phyloP scores from a whole-genome alignment of 1,139 yeast species.

The Taphrina confusa region DNA sequence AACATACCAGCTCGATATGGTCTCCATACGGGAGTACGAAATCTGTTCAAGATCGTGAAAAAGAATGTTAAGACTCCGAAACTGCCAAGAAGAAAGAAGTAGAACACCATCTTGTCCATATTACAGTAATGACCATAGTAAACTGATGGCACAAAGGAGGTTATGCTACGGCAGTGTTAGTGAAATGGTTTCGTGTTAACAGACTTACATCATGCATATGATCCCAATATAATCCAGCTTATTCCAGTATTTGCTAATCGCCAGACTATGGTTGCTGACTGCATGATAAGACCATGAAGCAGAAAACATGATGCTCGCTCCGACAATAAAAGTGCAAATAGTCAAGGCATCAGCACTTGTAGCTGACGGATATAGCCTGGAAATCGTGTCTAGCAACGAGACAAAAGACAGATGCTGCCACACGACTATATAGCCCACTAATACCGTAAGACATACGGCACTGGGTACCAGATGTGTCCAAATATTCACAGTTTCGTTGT shows the following conservation, averaged over 20 bases:
- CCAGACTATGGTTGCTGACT: conserved; percentile 69
- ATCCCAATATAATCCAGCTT: conserved; percentile 87
- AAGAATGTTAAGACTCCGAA: conserved; percentile 66
- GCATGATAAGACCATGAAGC: conserved; percentile 79
- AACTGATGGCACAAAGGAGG: conserved; percentile 71
- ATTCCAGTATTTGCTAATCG: conserved; percentile 66
- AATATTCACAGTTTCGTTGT: conserved; percentile 81
- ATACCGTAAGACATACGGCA: conserved; percentile 5
- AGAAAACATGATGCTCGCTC: conserved; percentile 62
- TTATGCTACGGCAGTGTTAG: conserved; percentile 45
- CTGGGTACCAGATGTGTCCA: conserved; percentile 77
- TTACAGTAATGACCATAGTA: conserved; percentile 66
- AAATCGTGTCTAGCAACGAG: background rate
- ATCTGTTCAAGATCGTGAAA: conserved; percentile 65
- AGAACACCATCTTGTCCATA: conserved; percentile 50
- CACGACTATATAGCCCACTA: background rate
- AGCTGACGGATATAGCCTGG: conserved; percentile 12
- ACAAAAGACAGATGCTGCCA: background rate
- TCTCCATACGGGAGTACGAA: conserved; percentile 70
- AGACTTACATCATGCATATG: conserved; percentile 60
- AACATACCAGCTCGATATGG: conserved; percentile 77
- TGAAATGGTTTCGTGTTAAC: background rate
- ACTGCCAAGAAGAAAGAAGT: conserved; percentile 54
- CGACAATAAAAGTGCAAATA: conserved; percentile 53
- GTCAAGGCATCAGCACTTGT: conserved; percentile 51